Base-by-base conservation (phyloP, 2,329 filamentous ascomycete species). In the Ophiostoma piceae region DNA sequence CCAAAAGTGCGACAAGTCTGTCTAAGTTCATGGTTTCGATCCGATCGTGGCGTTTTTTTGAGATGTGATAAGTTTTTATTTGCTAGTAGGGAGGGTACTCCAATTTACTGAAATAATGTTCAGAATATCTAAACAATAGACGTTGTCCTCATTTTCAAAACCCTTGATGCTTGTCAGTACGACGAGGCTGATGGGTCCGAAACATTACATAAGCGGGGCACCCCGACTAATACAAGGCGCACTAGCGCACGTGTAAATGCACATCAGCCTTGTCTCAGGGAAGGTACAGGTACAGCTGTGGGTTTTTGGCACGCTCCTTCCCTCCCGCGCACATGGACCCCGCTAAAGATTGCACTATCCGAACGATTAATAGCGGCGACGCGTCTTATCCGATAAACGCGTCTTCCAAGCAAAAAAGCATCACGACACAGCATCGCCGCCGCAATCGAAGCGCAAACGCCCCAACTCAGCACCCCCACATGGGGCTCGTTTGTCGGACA, bases 101-200 rank as follows among this genome's bases (percentile, higher is more conserved):
- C 9, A 12, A 47, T 19, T 19, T 5, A n/a, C 2, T 47, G 2
- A 47, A 8, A 47, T n/a, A n/a, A 7, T 2, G 16, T 16, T 47
- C 43, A 47, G 6, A 47, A 8, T 16, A 16, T n/a, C 14, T 4
- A 19, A 22, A 57, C 4, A 57, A 26, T 9, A 22, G n/a, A 57
- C 22, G 8, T 11, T 14, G 51, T 26, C 8, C 22, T 57, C 22
- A 7, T 26, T 26, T 22, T 57, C 1, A 57, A 57, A 22, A 22
- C 51, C 51, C 51, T 11, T 57, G 57, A 62, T 62, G 57, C 57
- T 62, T 62, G 22, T 57, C n/a, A 26, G 51, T 57, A 26, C 51
- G n/a, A 57, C 51, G 51, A 57, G 51, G 57, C 57, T 35, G 57
- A 29, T 32, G 26, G 26, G 26, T 62, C 57, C 32, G 6, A 14